Base-by-base conservation (phyloP, 768 basidiomycete genomes). In the Auricularia cornea region DNA sequence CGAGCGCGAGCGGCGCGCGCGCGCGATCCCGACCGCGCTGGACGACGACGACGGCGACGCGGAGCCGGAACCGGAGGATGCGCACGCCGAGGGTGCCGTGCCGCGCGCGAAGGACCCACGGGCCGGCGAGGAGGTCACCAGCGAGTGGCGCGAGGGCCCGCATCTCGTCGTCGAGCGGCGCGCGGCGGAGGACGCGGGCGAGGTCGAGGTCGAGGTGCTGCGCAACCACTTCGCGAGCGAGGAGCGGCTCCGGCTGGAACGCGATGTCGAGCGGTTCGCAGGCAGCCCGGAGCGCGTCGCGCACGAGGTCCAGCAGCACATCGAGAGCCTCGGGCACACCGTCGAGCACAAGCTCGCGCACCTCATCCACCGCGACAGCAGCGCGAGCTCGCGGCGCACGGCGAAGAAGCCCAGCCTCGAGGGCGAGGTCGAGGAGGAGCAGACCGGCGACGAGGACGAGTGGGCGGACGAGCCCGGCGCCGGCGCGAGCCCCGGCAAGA, bases 71-170 rank as follows among this genome's bases (percentile, higher is more conserved):
- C 20, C 16, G 6, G 23, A 20, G 44, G 20, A 20, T 6, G 44
- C 44, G 44, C 44, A 48, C 20, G 44, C 20, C 44, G 44, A 48
- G 44, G 44, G 44, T 14, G 35, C 16, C 35, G 35, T 38, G 8
- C 35, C 35, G 16, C 60, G 10, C 10, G 14, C 26, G 33, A 14
- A 31, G 23, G 54, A 57, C 51, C 10, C 51, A n/a, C 51, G 16
- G 26, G 26, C 26, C 8, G 54, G 20, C 23, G 54, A 30, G 11
- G 28, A 57, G 12, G 54, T 71, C 11, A 66, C 77, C 3, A 66
- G 77, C 29, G 87, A 90, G 68, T 93, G 89, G 86, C 78, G 79
- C 69, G 90, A 94, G 70, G 89, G 89, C 2, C 78, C 81, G 32
- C 82, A 88, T 70, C 78, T 78, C 33, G 72, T 94, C 54, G 76